phyloP scores from a whole-genome alignment of 345 rosid species.

The Adansonia digitata region DNA sequence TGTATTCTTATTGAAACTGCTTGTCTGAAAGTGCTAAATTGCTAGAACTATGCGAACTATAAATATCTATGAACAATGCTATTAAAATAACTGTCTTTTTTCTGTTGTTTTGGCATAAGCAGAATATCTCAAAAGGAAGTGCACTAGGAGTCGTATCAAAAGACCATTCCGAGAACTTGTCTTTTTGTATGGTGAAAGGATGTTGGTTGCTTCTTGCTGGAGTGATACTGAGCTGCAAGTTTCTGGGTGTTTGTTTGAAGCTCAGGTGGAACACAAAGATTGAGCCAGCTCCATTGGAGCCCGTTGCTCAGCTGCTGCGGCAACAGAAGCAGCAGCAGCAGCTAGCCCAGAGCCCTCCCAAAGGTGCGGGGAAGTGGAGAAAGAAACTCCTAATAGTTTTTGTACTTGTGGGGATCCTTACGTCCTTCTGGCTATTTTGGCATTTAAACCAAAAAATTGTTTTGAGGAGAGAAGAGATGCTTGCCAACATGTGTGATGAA shows the following conservation, averaged over 20 bases:
- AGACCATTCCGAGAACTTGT: constrained; percentile 21
- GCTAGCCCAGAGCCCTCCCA: constrained; percentile 33
- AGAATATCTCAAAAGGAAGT: constrained; percentile 33
- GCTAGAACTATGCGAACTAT: neutral
- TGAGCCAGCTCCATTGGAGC: constrained; percentile 25
- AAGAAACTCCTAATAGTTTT: constrained; percentile 50
- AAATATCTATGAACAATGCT: neutral
- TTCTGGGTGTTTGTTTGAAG: constrained; percentile 28
- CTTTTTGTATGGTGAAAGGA: constrained; percentile 28
- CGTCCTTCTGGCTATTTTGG: constrained; percentile 62
- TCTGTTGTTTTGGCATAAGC: constrained; percentile 23
- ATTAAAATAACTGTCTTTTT: constrained; percentile 8
- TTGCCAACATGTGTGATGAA: constrained; percentile 91
- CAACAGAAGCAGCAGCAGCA: constrained; percentile 57
- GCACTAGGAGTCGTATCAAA: constrained; percentile 13
- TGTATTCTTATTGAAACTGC: neutral
- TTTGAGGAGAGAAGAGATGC: constrained; percentile 55
- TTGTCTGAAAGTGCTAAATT: neutral
- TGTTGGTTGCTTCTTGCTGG: constrained; percentile 52
- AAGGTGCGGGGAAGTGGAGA: constrained; percentile 69
- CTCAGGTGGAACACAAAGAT: constrained; percentile 25
- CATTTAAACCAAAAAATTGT: constrained; percentile 28
- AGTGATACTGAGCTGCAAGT: constrained; percentile 31
- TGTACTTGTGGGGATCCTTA: constrained; percentile 43
- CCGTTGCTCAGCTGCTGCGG: constrained; percentile 32